phyloP scores from a whole-genome alignment of 2,329 filamentous ascomycete species.

The Colletotrichum sansevieriae region DNA sequence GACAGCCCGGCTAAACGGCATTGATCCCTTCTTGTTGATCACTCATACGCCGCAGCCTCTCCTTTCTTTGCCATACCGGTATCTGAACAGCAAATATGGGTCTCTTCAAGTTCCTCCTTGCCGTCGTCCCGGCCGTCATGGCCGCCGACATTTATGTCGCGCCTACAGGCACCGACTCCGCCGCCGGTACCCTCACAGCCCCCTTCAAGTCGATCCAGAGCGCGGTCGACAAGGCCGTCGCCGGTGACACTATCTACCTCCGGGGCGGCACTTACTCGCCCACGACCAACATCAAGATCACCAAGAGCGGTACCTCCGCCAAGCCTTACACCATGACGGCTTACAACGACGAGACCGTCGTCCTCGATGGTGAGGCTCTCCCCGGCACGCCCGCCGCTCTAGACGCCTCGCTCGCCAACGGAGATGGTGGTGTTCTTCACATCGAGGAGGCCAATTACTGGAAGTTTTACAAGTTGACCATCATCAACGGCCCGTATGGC shows the following conservation, averaged over 20 bases:
- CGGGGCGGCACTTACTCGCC: slow-evolving; percentile 55
- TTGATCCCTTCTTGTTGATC: background rate
- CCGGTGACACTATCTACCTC: slow-evolving; percentile 57
- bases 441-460: slow-evolving; percentile 53
- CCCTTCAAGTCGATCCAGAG: slow-evolving; percentile 61
- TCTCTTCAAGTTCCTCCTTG: slow-evolving; percentile 39
- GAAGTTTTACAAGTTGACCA: slow-evolving; percentile 56
- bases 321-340: slow-evolving; percentile 57
- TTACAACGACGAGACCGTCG: slow-evolving; percentile 58
- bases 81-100: slow-evolving; percentile 29
- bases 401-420: slow-evolving; percentile 53
- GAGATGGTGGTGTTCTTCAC: slow-evolving; percentile 61
- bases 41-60: slow-evolving; percentile 24
- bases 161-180: slow-evolving; percentile 55
- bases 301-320: slow-evolving; percentile 55
- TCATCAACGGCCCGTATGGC: slow-evolving; percentile 55
- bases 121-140: slow-evolving; percentile 36
- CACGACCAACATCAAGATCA: slow-evolving; percentile 62
- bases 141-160: slow-evolving; percentile 60
- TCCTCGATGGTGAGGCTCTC: slow-evolving; percentile 59
- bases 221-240: slow-evolving; percentile 58
- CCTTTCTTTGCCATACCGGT: slow-evolving; percentile 17
- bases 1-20: slow-evolving; percentile 23
- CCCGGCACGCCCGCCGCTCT: slow-evolving; percentile 57
- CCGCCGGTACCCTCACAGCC: slow-evolving; percentile 53